Base-by-base conservation (phyloP, 345 rosid species). In the Erucastrum elatum region DNA sequence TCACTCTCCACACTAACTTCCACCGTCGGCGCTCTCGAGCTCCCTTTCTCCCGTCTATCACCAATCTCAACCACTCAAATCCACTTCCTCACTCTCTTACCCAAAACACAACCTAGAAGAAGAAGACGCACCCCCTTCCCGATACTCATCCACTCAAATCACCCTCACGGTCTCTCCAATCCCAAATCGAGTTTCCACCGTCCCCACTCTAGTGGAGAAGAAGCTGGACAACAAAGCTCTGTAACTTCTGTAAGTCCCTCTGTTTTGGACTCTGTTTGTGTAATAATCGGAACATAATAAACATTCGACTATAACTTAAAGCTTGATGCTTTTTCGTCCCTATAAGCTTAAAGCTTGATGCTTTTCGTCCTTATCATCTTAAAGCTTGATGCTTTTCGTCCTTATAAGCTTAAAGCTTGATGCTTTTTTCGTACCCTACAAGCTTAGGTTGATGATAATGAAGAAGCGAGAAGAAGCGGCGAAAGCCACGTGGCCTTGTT, bases 401-500 rank as follows among this genome's bases (percentile, higher is more conserved):
- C 41, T 10, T 37, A 37, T 37, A 37, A 37, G 46, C 17, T 29
- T 78, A 60, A 70, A 39, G 53, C 13, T 64, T 55, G 6, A 55
- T 77, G 9, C 71, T 77, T 77, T 66, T 15, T n/a, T 7, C 7
- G 1, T 70, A 66, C 12, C 64, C 2, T 82, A 44, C 84, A 81
- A 59, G 71, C 58, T 71, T 78, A 64, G 83, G 79, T 83, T 68
- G 85, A 88, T 89, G 87, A 86, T 53, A 76, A 51, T 46, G 87
- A 78, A 72, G 84, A 44, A 39, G 62, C 72, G 55, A 75, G 61
- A 61, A 79, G 62, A 64, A 79, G 62, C 2, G 53, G 62, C 2
- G 53, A 71, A 75, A 81, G 84, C 61, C 88, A 86, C 69, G 87
- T 94, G 30, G 85, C 87, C 60, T 81, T 91, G 82, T 94, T 94